A percentile compares a stretch with the other conserved stretches of the same genome.
phyloP scores from a whole-genome alignment of 2,329 filamentous ascomycete species.

The Pseudogymnoascus sp. region DNA sequence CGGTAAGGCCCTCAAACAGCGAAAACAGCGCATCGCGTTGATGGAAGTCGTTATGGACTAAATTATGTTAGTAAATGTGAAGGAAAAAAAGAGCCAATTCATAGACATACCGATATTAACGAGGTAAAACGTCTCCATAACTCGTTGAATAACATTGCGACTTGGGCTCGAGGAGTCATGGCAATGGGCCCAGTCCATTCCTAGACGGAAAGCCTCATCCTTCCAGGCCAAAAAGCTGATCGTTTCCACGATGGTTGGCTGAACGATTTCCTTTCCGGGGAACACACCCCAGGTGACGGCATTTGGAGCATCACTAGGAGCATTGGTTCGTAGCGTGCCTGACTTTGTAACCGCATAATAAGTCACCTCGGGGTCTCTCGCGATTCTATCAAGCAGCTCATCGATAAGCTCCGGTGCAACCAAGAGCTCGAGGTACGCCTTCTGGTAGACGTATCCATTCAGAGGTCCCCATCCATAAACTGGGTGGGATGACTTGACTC shows the following conservation, averaged over 20 bases:
- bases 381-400: slow-evolving; percentile 70
- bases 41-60: slow-evolving; percentile 98
- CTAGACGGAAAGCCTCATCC: slow-evolving; percentile 91
- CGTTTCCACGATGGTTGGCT: slow-evolving; percentile 97
- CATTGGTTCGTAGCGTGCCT: slow-evolving; percentile 77
- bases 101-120: slow-evolving; percentile 77
- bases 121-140: slow-evolving; percentile 89
- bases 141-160: slow-evolving; percentile 67
- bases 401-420: slow-evolving; percentile 73
- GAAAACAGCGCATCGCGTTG: slow-evolving; percentile 73
- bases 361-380: slow-evolving; percentile 72
- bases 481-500: slow-evolving; percentile 77
- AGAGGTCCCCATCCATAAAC: slow-evolving; percentile 90
- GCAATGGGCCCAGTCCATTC: slow-evolving; percentile 89
- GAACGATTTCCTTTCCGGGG: slow-evolving; percentile 97
- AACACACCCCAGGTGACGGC: slow-evolving; percentile 99
- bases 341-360: slow-evolving; percentile 89
- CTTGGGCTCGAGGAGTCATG: slow-evolving; percentile 71
- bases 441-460: slow-evolving; percentile 97
- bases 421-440: slow-evolving; percentile 90
- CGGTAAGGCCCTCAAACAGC: slow-evolving; percentile 70
- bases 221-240: slow-evolving; percentile 98
- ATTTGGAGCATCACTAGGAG: slow-evolving; percentile 79
- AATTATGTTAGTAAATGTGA: slow-evolving; percentile 17
- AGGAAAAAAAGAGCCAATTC: neutral